These are phyloP conservation scores for Clavulina sp. DNA, from an alignment of 768 basidiomycete species.

Conservation along the genomic window DNA sequence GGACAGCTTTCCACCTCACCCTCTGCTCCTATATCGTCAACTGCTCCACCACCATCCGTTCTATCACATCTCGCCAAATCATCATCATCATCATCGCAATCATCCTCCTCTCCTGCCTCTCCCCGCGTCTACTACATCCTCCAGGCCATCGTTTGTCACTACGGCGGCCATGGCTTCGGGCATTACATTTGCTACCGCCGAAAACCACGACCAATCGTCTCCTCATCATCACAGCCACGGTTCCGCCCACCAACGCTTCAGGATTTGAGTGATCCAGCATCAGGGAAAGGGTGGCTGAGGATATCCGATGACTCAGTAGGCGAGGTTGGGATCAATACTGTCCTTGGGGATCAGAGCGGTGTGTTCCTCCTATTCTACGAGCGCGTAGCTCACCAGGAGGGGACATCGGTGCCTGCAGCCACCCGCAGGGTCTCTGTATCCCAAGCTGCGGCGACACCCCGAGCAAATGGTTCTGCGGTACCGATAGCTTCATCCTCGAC, in stretches of 20 bases:
- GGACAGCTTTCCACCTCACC: conserved; percentile 57
- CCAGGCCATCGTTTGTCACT: conserved; percentile 77
- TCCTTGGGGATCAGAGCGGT: conserved; percentile 54
- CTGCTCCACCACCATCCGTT: conserved; percentile 58
- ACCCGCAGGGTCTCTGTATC: too few relatives aligned
- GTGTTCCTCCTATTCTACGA: conserved; percentile 94
- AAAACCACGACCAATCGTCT: conserved; percentile 39
- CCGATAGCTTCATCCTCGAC: too few relatives aligned
- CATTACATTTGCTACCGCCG: conserved; percentile 88
- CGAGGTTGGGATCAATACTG: conserved; percentile 57
- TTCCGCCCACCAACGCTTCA: conserved; percentile 23
- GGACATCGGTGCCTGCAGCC: too few relatives aligned
- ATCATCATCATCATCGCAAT: conserved; percentile 34
- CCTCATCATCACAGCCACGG: too few relatives aligned
- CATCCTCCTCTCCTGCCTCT: conserved; percentile 32
- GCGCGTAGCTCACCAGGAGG: too few relatives aligned
- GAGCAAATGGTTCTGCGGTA: too few relatives aligned
- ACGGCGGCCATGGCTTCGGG: conserved; percentile 80
- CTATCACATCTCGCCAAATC: conserved; percentile 70
- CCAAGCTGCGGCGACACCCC: too few relatives aligned
- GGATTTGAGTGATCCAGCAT: too few relatives aligned
- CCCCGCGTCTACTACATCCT: conserved; percentile 73
- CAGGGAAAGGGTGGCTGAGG: conserved; percentile 48
- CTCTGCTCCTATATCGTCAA: conserved; percentile 47
- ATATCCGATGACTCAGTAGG: conserved; percentile 73